Evolutionary conservation across 305 asterid species (phyloP), one percentile per base, ranked within the genome.

Genomic region (Caryopteris hybrid): DNA sequence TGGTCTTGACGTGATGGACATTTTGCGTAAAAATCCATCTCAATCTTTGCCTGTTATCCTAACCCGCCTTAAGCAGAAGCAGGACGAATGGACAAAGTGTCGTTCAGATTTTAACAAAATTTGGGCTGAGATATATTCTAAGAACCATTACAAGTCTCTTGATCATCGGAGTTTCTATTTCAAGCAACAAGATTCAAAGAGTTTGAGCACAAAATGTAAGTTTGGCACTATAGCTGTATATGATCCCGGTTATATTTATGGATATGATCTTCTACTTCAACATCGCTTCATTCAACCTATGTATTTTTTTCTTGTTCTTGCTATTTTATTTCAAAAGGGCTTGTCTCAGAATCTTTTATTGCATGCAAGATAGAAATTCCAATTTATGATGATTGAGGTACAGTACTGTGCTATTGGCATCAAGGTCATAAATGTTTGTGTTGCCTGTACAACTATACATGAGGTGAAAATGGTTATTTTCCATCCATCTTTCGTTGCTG

Each of bases 21-120:
- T 89, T 63, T 82, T 92, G 80, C 96, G 90, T 43, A 92, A 85
- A 83, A 92, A 82, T 43, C 83, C 95, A 51, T 79, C 96, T 16
- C 78, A 78, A 71, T 82, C 92, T 22, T 81, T 92, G 85, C 92
- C 96, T 68, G 96, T 92, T 36, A 70, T 89, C 76, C 82, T 92
- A 64, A 89, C 88, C 66, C 98, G 98, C 68, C 80, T 92, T 57
- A 92, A 89, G 80, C 98, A 92, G 88, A 92, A 92, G 80, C 98
- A 86, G 76, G 98, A 89, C 62, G 98, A 89, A 76, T 92, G 98
- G 98, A 83, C 89, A 5, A 89, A 81, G 76, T 88, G 91, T 59
- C 95, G 91, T 43, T 66, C 78, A 33, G 97, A 90, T 76, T 88
- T 90, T 46, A 86, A 90, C 83, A 90, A 83, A 81, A 84, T 90